Conservation (phyloP, 495 filamentous ascomycete species). For the Penicillium soppii region DNA sequence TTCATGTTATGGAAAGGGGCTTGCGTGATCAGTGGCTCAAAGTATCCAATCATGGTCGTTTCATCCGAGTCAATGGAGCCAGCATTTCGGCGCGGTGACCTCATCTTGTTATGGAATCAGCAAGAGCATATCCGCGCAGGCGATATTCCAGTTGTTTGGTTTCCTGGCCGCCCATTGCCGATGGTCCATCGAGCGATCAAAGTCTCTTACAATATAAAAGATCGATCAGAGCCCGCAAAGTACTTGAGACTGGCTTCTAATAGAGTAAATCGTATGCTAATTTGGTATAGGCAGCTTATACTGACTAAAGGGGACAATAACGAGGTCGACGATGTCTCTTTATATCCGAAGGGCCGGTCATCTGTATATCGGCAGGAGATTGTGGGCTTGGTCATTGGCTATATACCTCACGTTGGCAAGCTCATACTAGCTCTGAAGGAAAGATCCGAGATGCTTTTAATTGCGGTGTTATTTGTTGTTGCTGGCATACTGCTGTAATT, state of each 20-base stretch:
- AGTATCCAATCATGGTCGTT: slow-evolving; percentile 11
- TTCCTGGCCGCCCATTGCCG: slow-evolving; percentile 22
- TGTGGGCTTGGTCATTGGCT: slow-evolving; percentile 21
- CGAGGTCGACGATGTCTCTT: slow-evolving; percentile 13
- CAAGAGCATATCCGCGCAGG: slow-evolving; percentile 16
- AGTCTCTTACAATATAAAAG: neutral
- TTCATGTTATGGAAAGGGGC: slow-evolving; percentile 8
- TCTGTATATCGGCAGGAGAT: slow-evolving; percentile 22
- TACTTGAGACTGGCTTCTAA: too few species aligned
- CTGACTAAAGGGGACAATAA: slow-evolving; percentile 34
- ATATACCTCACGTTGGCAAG: too few species aligned
- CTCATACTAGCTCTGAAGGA: too few species aligned
- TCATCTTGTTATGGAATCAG: slow-evolving; percentile 30
- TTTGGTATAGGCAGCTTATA: slow-evolving; percentile 15
- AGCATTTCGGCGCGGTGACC: slow-evolving; percentile 34
- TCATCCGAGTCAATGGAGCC: slow-evolving; percentile 28
- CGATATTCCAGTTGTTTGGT: slow-evolving; percentile 37
- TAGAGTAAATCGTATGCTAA: neutral
- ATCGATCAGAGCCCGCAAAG: too few species aligned
- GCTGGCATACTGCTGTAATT: too few species aligned
- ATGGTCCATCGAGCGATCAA: slow-evolving; percentile 36
- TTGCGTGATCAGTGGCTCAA: neutral
- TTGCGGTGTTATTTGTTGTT: too few species aligned
- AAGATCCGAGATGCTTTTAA: too few species aligned
- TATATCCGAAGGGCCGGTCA: slow-evolving; percentile 20